A percentile compares a stretch with the other conserved stretches of the same genome.
These are phyloP conservation scores for Phytophthora vignae DNA, from an alignment of 352 stramenopile species.

Conservation along the genomic window DNA sequence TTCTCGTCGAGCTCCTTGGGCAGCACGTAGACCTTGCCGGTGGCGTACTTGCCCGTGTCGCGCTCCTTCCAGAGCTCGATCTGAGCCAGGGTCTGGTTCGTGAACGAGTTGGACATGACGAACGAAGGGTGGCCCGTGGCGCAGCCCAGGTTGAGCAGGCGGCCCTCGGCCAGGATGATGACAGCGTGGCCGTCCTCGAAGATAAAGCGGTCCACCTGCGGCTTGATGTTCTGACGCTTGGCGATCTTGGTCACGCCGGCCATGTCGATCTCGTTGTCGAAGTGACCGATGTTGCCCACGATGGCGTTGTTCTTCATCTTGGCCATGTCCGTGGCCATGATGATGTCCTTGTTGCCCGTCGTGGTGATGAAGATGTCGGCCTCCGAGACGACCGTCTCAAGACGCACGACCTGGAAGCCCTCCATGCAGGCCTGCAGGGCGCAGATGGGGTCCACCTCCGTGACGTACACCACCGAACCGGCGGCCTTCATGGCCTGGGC, in stretches of 20 bases:
- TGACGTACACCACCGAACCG: constrained; percentile 97
- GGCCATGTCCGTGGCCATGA: constrained; percentile 96
- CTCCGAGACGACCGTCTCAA: constrained; percentile 90
- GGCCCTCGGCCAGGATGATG: constrained; percentile 98
- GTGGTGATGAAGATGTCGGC: constrained; percentile 99
- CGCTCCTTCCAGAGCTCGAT: constrained; percentile 98
- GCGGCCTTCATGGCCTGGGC: constrained; percentile 97
- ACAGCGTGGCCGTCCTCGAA: constrained; percentile 96
- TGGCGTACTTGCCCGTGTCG: constrained; percentile 95
- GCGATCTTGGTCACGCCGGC: constrained; percentile 89
- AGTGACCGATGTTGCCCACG: constrained; percentile 99
- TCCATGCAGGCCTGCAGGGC: constrained; percentile 98
- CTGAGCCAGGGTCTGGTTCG: constrained; percentile 99
- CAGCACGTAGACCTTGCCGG: constrained; percentile 98
- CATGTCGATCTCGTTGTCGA: constrained; percentile 99
- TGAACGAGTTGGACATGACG: constrained; percentile 99
- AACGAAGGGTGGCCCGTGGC: constrained; percentile 99
- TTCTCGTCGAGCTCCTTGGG: constrained; percentile 99
- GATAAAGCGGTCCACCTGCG: constrained; percentile 98
- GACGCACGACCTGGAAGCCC: constrained; percentile 96
- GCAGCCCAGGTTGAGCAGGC: constrained; percentile 98
- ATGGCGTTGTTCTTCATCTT: constrained; percentile 99
- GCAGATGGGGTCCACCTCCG: constrained; percentile 99
- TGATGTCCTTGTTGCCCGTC: constrained; percentile 99
- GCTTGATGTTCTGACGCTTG: constrained; percentile 99